phyloP scores from a whole-genome alignment of 179 eudicot genomes.

The Beta corolliflora region DNA sequence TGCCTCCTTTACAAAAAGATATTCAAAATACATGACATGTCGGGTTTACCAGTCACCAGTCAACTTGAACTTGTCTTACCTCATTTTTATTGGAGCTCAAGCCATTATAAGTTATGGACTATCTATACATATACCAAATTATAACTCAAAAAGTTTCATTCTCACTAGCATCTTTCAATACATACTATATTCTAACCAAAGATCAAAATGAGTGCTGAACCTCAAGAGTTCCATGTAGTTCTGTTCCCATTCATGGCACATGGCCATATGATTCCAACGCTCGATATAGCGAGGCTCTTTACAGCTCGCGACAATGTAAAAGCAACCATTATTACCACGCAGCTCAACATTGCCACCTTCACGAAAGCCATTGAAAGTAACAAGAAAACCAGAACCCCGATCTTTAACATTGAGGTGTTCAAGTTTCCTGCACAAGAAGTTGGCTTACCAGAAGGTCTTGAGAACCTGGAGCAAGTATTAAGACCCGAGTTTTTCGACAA shows the following conservation, averaged over 20 bases:
- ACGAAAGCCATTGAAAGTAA: not conserved
- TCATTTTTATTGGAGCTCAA: too few relatives aligned
- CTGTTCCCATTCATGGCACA: conserved; percentile 3
- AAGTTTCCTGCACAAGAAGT: conserved; percentile 2
- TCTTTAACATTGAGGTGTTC: not conserved
- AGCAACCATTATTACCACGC: conserved; percentile 4
- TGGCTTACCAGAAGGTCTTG: conserved; percentile 32
- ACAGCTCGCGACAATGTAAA: not conserved
- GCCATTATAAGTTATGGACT: too few relatives aligned
- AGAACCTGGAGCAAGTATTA: conserved; percentile 25
- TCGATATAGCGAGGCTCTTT: conserved; percentile 10
- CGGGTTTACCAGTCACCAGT: too few relatives aligned
- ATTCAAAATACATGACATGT: too few relatives aligned
- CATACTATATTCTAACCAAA: too few relatives aligned
- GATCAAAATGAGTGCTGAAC: not conserved
- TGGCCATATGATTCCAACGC: conserved; percentile 16
- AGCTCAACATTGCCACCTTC: not conserved
- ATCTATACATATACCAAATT: too few relatives aligned
- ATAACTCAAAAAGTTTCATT: too few relatives aligned
- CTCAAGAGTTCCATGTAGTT: conserved; percentile 2
- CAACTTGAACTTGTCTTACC: too few relatives aligned
- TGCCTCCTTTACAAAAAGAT: too few relatives aligned
- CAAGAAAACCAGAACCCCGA: not conserved
- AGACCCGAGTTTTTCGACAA: conserved; percentile 14
- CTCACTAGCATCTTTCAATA: too few relatives aligned